Base-by-base conservation (phyloP, 2,329 filamentous ascomycete genomes). In the Ceratocystis albifundus region DNA sequence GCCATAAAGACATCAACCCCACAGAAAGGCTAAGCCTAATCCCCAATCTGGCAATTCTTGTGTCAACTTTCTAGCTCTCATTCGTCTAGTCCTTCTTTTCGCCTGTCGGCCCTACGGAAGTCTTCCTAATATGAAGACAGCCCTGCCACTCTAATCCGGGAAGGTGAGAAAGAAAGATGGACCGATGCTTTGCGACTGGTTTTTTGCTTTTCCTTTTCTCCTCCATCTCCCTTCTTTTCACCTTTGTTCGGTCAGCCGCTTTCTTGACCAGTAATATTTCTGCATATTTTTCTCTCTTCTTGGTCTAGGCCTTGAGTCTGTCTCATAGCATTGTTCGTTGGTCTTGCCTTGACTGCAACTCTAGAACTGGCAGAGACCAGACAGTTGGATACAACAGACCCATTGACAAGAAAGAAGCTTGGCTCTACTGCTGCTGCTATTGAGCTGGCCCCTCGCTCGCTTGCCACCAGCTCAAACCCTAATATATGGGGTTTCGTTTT, bases 41-140 rank as follows among this genome's bases (percentile, higher is more conserved):
- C 17, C 55, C 55, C 28, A 59, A 59, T 57, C 53, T 30, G 53
- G 53, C 53, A 57, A 32, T 8, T 12, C n/a, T 57, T 57, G 28
- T 57, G 53, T 32, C 12, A 30, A 25, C 55, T 59, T 30, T n/a
- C 55, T 59, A 12, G 55, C 32, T 32, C 55, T n/a, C 32, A 36
- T 59, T 59, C 36, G 44, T 17, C n/a, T 20, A 41, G 36, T 53
- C 32, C n/a, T 59, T 36, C 32, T 64, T 17, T 50, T 22, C 7
- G 25, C 53, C 32, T 45, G 36, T 53, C 61, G 45, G 59, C 61
- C 28, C 44, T 66, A 63, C 57, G 61, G 65, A 66, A 66, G 45
- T 55, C 65, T 32, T 32, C 65, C 45, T 57, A 28, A 36, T 32
- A 22, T 59, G 55, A 28, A 59, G 28, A 3, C 12, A 59, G 48